phyloP scores from a whole-genome alignment of 768 basidiomycete species.

The Lentinula detonsa region DNA sequence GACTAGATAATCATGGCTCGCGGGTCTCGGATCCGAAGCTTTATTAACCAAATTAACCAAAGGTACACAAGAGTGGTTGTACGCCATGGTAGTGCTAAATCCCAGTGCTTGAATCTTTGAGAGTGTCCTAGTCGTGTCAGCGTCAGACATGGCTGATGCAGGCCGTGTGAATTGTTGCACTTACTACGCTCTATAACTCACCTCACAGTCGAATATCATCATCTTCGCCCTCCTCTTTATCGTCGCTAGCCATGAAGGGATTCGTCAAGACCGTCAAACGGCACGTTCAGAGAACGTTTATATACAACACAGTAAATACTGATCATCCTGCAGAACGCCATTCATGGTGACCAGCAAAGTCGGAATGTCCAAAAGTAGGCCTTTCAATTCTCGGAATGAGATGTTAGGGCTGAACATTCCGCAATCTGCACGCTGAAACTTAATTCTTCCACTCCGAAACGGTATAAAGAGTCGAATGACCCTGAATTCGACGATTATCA shows the following conservation, averaged over 20 bases:
- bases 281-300: slow-evolving; percentile 24
- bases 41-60: neutral
- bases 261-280: slow-evolving; percentile 72
- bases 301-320: neutral
- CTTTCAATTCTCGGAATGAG: slow-evolving; percentile 4
- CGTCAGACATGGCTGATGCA: neutral
- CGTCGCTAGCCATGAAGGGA: slow-evolving; percentile 65
- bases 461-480: slow-evolving; percentile 62
- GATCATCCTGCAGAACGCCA: slow-evolving; percentile 64
- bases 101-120: no score
- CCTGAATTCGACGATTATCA: slow-evolving; percentile 88
- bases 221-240: neutral
- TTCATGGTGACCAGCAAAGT: slow-evolving; percentile 82
- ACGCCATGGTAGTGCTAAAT: no score
- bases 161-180: neutral
- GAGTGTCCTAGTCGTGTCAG: no score
- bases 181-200: neutral
- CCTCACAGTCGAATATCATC: neutral
- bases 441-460: slow-evolving; percentile 3
- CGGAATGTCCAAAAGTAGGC: slow-evolving; percentile 89
- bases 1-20: neutral
- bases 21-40: neutral
- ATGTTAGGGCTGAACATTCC: neutral
- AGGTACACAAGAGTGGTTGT: neutral
- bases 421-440: neutral